Percentiles rank a stretch among this genome's conserved stretches.
These are phyloP conservation scores for Hirschioporus abietinus DNA, from an alignment of 768 basidiomycete genomes.

Conservation along the genomic window DNA sequence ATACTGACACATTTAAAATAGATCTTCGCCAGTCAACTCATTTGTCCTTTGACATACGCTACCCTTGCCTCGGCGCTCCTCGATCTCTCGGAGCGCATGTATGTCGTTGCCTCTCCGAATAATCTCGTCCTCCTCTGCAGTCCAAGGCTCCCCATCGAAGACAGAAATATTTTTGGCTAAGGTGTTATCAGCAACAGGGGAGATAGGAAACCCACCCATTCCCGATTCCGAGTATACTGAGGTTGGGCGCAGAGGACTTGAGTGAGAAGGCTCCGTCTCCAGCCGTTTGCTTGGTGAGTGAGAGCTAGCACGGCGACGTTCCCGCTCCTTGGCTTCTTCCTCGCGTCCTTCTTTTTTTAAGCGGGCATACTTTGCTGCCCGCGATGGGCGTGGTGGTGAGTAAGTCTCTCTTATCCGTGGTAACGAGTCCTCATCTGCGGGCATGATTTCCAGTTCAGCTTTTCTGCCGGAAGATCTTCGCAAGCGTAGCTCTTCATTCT, in stretches of 20 bases:
- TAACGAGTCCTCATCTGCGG: not conserved
- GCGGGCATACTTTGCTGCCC: not conserved
- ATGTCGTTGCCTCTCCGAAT: not conserved
- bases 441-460: not conserved
- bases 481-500: not conserved
- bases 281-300: not conserved
- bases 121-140: not conserved
- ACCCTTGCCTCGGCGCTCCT: not conserved
- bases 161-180: not conserved
- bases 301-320: not conserved
- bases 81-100: constrained; percentile 1
- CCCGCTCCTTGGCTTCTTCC: not conserved
- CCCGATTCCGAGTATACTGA: not conserved
- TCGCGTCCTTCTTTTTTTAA: not conserved
- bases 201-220: not conserved
- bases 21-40: not conserved
- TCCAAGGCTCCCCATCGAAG: not conserved
- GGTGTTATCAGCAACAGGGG: not conserved
- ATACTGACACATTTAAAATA: not conserved
- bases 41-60: not conserved
- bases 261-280: not conserved
- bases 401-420: not conserved
- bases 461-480: not conserved
- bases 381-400: not conserved
- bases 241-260: not conserved